These are phyloP conservation scores for Fragaria nilgerrensis DNA, from an alignment of 306 rosid genomes.

Conservation along the genomic window DNA sequence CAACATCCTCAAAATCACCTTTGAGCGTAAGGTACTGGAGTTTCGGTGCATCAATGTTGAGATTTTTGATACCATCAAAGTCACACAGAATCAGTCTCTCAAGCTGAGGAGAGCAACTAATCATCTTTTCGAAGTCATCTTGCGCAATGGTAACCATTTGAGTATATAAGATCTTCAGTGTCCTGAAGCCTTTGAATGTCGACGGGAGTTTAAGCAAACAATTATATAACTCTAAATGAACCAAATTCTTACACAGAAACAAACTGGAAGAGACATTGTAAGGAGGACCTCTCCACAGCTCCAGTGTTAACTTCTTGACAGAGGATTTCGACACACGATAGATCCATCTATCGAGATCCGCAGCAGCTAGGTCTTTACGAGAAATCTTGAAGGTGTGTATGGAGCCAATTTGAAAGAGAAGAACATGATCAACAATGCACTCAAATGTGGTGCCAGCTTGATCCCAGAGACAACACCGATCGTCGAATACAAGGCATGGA, in stretches of 20 bases:
- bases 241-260: conserved; percentile 43
- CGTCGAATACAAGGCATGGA: conserved; percentile 49
- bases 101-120: too few species aligned
- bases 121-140: background rate
- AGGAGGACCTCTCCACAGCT: conserved; percentile 47
- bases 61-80: too few species aligned
- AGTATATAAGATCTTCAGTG: conserved; percentile 56
- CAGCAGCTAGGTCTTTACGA: conserved; percentile 30
- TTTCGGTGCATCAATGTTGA: too few species aligned
- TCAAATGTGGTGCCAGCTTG: background rate
- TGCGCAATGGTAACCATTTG: conserved; percentile 3
- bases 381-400: conserved; percentile 50
- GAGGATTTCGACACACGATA: conserved; percentile 8
- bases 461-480: background rate
- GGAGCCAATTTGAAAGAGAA: conserved; percentile 47
- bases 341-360: conserved; percentile 52
- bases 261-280: conserved; percentile 47
- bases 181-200: conserved; percentile 43
- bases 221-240: conserved; percentile 49
- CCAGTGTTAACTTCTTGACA: conserved; percentile 49
- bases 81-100: too few species aligned
- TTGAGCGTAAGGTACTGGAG: too few species aligned
- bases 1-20: too few species aligned
- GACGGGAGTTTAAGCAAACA: conserved; percentile 52
- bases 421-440: conserved; percentile 30